Evolutionary conservation across 139 green algal species (phyloP).

Genomic region (Coelastrella sp.): DNA sequence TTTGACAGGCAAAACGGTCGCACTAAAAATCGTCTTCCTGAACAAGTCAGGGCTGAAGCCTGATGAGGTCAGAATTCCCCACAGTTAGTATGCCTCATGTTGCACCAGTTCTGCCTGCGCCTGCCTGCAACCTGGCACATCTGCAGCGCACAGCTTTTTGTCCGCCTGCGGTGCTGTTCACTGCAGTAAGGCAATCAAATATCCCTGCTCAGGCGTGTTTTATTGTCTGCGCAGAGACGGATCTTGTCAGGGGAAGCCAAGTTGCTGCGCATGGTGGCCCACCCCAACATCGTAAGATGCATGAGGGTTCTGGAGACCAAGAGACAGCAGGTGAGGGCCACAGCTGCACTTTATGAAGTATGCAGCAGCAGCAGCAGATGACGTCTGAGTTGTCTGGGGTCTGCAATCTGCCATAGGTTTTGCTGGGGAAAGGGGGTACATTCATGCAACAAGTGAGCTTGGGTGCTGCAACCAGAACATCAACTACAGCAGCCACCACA

Average conservation of each 20-base stretch:
- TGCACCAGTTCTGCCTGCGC: no score
- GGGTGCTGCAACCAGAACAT: no score
- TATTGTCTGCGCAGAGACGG: slow-evolving; percentile 18
- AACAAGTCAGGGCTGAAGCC: slow-evolving; percentile 49
- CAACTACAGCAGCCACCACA: background rate
- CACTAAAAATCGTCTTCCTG: slow-evolving; percentile 62
- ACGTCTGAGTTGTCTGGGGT: no score
- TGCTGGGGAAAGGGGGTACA: background rate
- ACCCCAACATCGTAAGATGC: slow-evolving; percentile 58
- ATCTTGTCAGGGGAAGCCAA: slow-evolving; percentile 53
- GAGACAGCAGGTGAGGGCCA: slow-evolving; percentile 54
- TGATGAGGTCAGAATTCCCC: slow-evolving; percentile 39
- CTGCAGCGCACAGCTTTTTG: background rate
- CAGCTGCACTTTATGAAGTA: background rate
- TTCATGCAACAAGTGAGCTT: no score
- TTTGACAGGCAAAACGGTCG: slow-evolving; percentile 34
- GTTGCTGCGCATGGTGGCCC: slow-evolving; percentile 53
- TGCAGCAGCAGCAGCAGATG: background rate
- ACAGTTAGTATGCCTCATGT: no score
- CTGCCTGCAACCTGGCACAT: background rate
- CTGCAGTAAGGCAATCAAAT: no score
- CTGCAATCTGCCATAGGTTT: no score
- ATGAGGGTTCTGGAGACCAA: slow-evolving; percentile 54
- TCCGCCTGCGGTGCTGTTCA: no score
- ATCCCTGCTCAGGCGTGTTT: no score